These are phyloP conservation scores for Houttuynia cordata DNA, from an alignment of 164 flowering plant species.

Conservation along the genomic window DNA sequence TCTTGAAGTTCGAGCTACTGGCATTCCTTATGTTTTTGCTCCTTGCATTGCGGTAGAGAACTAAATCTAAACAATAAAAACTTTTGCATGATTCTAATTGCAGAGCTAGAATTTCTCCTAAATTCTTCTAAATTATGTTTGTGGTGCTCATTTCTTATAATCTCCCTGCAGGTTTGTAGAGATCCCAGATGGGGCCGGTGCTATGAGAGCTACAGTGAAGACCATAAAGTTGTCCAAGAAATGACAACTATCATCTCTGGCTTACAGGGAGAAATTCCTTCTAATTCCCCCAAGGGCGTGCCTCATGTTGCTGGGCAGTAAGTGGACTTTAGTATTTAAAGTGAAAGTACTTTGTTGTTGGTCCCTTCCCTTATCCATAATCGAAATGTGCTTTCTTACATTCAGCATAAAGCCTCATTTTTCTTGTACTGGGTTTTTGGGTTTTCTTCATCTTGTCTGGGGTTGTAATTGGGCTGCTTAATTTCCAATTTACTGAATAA, in stretches of 20 bases:
- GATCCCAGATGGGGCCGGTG: constrained; percentile 9
- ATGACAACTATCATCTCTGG: constrained; percentile 8
- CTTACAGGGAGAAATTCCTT: constrained; percentile 4
- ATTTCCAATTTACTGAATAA: too few species aligned
- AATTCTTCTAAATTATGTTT: too few species aligned
- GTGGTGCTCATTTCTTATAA: background rate
- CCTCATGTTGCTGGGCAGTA: constrained; percentile 67
- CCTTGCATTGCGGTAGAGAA: constrained; percentile 56
- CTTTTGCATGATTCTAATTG: background rate
- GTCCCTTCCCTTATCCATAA: too few species aligned
- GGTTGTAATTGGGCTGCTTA: background rate
- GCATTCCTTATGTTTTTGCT: constrained; percentile 49
- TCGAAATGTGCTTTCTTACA: too few species aligned
- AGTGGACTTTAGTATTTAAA: background rate
- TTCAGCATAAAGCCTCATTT: background rate
- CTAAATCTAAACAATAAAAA: too few species aligned
- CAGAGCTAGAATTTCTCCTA: too few species aligned
- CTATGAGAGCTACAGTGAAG: constrained; percentile 10
- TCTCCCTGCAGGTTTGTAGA: constrained; percentile 5
- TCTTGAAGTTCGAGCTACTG: constrained; percentile 63
- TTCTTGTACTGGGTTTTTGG: background rate
- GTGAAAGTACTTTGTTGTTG: too few species aligned
- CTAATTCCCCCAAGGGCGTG: constrained; percentile 16
- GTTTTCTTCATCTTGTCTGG: background rate
- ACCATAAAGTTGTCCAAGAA: constrained; percentile 2